phyloP scores from a whole-genome alignment of 2,329 filamentous ascomycete species.

The Ophiostoma australiae region DNA sequence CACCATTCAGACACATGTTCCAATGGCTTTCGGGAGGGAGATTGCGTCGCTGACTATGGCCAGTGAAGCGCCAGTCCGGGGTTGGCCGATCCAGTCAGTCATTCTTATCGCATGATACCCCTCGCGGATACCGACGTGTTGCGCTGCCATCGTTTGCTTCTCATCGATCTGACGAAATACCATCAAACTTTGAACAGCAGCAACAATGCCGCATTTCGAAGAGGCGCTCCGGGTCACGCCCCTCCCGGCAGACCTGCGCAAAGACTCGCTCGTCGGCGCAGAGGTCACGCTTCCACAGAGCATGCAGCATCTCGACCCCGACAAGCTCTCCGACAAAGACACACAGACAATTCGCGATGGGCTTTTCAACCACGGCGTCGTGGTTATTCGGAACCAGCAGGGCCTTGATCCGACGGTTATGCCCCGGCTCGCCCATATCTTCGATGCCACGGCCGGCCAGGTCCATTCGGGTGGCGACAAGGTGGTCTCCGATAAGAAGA shows the following conservation, averaged over 20 bases:
- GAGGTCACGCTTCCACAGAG: neutral
- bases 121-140: neutral
- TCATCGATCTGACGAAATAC: neutral
- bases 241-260: neutral
- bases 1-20: neutral
- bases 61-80: neutral
- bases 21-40: neutral
- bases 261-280: neutral
- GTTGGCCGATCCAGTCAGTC: neutral
- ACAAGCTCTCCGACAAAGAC: neutral
- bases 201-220: slow-evolving; percentile 7
- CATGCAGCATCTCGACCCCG: slow-evolving; percentile 6
- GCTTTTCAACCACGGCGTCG: neutral
- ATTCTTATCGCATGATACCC: neutral
- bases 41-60: neutral
- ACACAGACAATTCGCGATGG: neutral
- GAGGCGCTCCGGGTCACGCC: neutral
- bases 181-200: neutral
- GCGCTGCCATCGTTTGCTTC: neutral
- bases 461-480: slow-evolving; percentile 6
- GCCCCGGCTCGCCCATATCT: neutral
- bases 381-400: slow-evolving; percentile 1
- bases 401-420: neutral
- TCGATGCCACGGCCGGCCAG: slow-evolving; percentile 3
- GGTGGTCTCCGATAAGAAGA: slow-evolving; percentile 4